A percentile compares a stretch with the other conserved stretches of the same genome.
phyloP scores from a whole-genome alignment of 176 grass and related monocot genomes.

The Eleusine indica region DNA sequence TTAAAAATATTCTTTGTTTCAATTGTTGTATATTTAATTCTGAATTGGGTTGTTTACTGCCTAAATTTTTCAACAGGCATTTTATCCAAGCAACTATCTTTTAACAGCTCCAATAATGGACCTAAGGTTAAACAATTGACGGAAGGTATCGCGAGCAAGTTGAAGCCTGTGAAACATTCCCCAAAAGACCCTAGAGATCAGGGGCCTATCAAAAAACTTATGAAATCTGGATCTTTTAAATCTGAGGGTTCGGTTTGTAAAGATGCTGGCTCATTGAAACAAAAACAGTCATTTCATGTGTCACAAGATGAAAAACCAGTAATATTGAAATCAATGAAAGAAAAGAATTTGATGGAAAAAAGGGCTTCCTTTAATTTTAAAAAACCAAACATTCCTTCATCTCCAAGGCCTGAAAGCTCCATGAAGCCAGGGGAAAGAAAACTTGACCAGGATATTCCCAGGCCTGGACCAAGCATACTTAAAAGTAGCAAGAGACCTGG shows the following conservation, averaged over 20 bases:
- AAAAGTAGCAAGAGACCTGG: slow-evolving; percentile 59
- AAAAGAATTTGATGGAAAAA: slow-evolving; percentile 62
- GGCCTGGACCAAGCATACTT: slow-evolving; percentile 55
- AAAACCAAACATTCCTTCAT: slow-evolving; percentile 48
- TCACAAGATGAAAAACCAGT: slow-evolving; percentile 58
- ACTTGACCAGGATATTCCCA: slow-evolving; percentile 37
- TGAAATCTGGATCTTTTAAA: slow-evolving; percentile 67
- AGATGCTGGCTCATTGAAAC: slow-evolving; percentile 48
- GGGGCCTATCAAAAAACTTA: slow-evolving; percentile 47
- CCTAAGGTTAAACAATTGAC: slow-evolving; percentile 76
- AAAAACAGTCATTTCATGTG: slow-evolving; percentile 49
- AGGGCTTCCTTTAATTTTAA: slow-evolving; percentile 58
- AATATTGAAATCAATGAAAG: slow-evolving; percentile 50
- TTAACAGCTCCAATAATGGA: slow-evolving; percentile 53
- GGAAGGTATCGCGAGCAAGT: slow-evolving; percentile 54
- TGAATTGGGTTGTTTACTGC: slow-evolving; percentile 36
- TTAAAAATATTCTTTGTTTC: slow-evolving; percentile 18
- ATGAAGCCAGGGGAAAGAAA: slow-evolving; percentile 53
- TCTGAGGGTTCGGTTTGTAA: slow-evolving; percentile 41
- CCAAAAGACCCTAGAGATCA: slow-evolving; percentile 52
- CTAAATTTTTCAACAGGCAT: slow-evolving; percentile 49
- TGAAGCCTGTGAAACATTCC: slow-evolving; percentile 52
- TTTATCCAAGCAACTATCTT: slow-evolving; percentile 85
- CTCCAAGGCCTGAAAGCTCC: slow-evolving; percentile 49
- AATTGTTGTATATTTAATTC: slow-evolving; percentile 22